phyloP scores from a whole-genome alignment of 2,329 filamentous ascomycete species.

The Bipolaris oryzae region DNA sequence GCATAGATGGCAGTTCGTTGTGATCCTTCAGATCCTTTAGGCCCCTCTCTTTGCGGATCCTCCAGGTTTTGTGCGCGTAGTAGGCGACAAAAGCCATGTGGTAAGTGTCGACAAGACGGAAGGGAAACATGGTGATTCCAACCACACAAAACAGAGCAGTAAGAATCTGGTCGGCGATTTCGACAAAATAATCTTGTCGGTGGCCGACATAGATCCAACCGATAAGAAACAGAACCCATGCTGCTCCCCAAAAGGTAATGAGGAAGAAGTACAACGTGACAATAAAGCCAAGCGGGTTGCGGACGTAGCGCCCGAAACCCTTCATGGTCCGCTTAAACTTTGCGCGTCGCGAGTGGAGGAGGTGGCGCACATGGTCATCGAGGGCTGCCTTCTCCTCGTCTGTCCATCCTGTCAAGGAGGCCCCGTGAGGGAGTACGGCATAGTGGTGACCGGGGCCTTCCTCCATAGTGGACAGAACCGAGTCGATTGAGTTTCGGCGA shows the following conservation, averaged over 20 bases:
- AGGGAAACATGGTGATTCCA: constrained; percentile 69
- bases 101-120: constrained; percentile 80
- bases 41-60: constrained; percentile 64
- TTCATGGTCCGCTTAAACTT: constrained; percentile 79
- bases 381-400: constrained; percentile 74
- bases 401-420: constrained; percentile 75
- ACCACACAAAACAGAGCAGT: constrained; percentile 68
- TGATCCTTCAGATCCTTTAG: constrained; percentile 68
- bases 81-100: constrained; percentile 82
- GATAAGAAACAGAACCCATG: constrained; percentile 88
- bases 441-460: constrained; percentile 66
- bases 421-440: constrained; percentile 78
- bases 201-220: constrained; percentile 83
- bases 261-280: constrained; percentile 84
- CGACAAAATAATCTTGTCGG: constrained; percentile 65
- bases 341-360: constrained; percentile 79
- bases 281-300: constrained; percentile 74
- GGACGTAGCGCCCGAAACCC: constrained; percentile 80
- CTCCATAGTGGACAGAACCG: constrained; percentile 41
- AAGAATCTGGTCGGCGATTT: constrained; percentile 63
- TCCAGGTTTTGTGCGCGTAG: constrained; percentile 71
- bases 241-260: constrained; percentile 84
- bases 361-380: constrained; percentile 85
- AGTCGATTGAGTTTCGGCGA: constrained; percentile 40
- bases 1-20: constrained; percentile 67